Percentiles rank a stretch among this genome's conserved stretches.
Conservation (phyloP, 2,329 filamentous ascomycete species). For the Xylaria multiplex region DNA sequence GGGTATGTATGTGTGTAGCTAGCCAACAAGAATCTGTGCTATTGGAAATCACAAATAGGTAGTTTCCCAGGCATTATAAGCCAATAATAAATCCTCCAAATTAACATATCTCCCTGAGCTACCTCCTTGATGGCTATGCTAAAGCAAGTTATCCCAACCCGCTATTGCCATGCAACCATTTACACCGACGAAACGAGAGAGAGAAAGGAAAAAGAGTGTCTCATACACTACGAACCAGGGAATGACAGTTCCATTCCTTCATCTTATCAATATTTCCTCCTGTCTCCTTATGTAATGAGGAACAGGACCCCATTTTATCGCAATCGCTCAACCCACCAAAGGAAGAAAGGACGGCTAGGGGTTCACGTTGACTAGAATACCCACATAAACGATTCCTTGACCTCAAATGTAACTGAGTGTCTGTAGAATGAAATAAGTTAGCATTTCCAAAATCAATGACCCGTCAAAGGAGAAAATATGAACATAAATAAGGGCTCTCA, state of each 20-base stretch:
- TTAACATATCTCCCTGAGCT: neutral
- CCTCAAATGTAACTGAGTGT: conserved; percentile 62
- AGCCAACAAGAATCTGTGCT: too few relatives aligned
- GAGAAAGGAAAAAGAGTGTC: conserved; percentile 16
- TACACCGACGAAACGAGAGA: neutral
- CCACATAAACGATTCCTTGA: conserved; percentile 73
- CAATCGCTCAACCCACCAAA: neutral
- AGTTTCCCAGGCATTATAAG: neutral
- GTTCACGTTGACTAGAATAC: conserved; percentile 58
- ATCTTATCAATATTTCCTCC: neutral
- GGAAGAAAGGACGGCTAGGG: too few relatives aligned
- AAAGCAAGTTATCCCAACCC: conserved; percentile 16
- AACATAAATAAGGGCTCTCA: conserved; percentile 49
- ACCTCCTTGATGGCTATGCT: conserved; percentile 2
- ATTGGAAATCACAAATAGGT: too few relatives aligned
- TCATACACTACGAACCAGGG: neutral
- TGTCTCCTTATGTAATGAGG: neutral
- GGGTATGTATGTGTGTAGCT: too few relatives aligned
- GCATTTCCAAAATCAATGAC: conserved; percentile 11
- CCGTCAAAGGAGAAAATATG: too few relatives aligned
- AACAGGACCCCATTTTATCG: neutral
- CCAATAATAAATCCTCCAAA: conserved; percentile 1
- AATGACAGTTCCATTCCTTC: neutral
- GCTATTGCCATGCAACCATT: conserved; percentile 26
- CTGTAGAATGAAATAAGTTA: conserved; percentile 49